These are phyloP conservation scores for Cadophora malorum DNA, from an alignment of 2,329 filamentous ascomycete species.

Conservation along the genomic window DNA sequence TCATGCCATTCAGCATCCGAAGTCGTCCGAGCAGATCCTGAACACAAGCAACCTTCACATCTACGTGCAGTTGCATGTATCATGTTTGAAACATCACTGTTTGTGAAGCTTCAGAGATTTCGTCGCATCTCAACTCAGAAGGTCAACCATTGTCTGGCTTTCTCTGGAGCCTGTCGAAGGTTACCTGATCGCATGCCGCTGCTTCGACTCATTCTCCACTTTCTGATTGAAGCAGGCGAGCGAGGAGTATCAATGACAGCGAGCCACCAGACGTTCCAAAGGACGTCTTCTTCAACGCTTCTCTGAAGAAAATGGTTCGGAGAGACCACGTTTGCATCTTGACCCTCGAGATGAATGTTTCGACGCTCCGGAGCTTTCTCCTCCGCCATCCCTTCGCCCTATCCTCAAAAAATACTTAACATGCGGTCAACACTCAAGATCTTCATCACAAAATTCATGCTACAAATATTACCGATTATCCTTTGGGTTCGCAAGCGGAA, in stretches of 20 bases:
- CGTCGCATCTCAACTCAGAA: background rate
- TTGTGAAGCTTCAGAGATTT: too few species aligned
- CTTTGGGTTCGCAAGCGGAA: background rate
- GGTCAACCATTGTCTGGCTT: background rate
- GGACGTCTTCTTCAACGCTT: background rate
- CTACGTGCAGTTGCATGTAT: too few species aligned
- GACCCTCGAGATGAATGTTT: background rate
- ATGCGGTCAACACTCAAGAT: background rate
- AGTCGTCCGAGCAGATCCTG: background rate
- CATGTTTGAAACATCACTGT: too few species aligned
- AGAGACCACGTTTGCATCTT: background rate
- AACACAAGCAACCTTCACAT: too few species aligned
- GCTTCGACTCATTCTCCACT: too few species aligned
- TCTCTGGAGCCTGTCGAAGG: too few species aligned
- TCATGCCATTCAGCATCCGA: background rate
- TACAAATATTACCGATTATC: background rate
- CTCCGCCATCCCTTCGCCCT: background rate
- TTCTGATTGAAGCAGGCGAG: too few species aligned
- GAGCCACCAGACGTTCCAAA: too few species aligned
- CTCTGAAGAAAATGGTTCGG: background rate
- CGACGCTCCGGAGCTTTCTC: background rate
- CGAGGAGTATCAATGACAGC: too few species aligned
- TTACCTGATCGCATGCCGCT: too few species aligned
- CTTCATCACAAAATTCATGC: conserved; percentile 2
- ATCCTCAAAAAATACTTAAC: background rate